Conservation (phyloP, 75 land plant species). For the Chamaecyparis obtusa region DNA sequence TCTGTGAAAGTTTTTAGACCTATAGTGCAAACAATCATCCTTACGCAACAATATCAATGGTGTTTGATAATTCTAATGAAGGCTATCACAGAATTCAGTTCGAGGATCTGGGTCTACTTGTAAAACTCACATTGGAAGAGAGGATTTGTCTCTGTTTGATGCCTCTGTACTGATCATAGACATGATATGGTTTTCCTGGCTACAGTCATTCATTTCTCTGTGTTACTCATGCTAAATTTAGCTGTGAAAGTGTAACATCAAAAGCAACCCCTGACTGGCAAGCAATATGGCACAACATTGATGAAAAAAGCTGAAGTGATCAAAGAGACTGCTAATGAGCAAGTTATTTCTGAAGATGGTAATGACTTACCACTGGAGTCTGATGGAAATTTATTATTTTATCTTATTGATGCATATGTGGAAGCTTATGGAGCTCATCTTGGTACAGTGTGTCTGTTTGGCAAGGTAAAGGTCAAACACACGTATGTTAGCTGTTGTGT, state of each 20-base stretch:
- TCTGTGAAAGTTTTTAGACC: too few species aligned
- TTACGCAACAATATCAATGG: too few species aligned
- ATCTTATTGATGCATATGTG: slow-evolving; percentile 89
- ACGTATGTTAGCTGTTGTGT: slow-evolving; percentile 91
- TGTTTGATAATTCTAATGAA: too few species aligned
- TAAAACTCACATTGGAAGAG: too few species aligned
- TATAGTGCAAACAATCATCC: too few species aligned
- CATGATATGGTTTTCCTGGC: too few species aligned
- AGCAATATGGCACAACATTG: slow-evolving; percentile 37
- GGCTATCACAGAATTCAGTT: too few species aligned
- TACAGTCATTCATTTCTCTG: too few species aligned
- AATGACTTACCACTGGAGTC: slow-evolving; percentile 52
- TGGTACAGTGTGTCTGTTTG: slow-evolving; percentile 94
- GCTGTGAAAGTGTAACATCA: slow-evolving; percentile 12
- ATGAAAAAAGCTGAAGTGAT: slow-evolving; percentile 16
- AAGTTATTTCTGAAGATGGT: slow-evolving; percentile 24
- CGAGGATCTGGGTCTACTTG: too few species aligned
- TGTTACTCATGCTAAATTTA: slow-evolving; percentile 72
- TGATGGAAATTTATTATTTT: slow-evolving; percentile 75
- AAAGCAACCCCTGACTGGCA: slow-evolving; percentile 79
- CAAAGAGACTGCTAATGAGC: slow-evolving; percentile 16
- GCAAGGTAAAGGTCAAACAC: slow-evolving; percentile 80
- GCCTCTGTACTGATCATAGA: too few species aligned
- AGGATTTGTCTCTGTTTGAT: too few species aligned
- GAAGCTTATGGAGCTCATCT: slow-evolving; percentile 75